phyloP scores from a whole-genome alignment of 257 asterid species.

The Ligustrum vulgare region DNA sequence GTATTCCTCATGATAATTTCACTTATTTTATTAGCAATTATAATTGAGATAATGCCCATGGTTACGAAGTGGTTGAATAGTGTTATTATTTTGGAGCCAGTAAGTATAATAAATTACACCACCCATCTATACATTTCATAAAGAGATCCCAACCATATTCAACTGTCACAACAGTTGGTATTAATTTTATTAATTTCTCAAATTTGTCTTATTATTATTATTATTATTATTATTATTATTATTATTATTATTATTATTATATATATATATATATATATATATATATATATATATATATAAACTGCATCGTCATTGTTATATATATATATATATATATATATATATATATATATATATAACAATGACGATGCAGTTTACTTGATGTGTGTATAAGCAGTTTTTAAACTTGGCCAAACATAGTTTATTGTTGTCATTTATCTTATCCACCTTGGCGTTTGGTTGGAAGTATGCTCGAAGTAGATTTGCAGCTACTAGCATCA shows the following conservation, averaged over 20 bases:
- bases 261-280: no score
- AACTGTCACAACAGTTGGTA: not conserved
- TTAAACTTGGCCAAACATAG: not conserved
- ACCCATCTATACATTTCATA: not conserved
- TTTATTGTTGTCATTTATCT: no score
- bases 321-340: no score
- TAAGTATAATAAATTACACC: not conserved
- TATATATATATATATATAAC: not conserved
- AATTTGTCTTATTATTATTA: not conserved
- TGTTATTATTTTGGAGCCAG: not conserved
- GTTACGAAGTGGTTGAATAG: not conserved
- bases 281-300: no score
- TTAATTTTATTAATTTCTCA: not conserved
- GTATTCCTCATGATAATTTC: not conserved
- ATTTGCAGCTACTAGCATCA: not conserved
- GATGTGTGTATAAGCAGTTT: not conserved
- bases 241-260: no score
- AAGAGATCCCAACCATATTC: slow-evolving; percentile 1
- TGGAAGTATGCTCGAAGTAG: not conserved
- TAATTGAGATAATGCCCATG: not conserved
- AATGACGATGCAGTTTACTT: not conserved
- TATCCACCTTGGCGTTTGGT: not conserved
- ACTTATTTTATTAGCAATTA: not conserved
- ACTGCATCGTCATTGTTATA: no score
- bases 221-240: no score